Conservation (phyloP, 495 filamentous ascomycete species). For the Aspergillus panamensis region DNA sequence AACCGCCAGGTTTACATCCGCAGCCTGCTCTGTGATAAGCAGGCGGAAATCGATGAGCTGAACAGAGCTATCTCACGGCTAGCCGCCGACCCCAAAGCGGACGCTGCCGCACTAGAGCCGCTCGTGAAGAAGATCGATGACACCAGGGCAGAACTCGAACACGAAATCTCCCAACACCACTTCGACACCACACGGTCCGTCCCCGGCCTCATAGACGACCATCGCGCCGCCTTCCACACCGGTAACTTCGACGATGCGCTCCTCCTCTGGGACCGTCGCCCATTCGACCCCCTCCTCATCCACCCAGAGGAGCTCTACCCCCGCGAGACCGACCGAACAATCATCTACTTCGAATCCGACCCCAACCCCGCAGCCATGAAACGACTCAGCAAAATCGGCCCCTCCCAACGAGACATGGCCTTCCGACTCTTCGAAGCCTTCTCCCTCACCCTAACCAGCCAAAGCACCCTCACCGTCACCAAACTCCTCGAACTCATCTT, state of each 20-base stretch:
- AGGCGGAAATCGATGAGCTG: conserved; percentile 27
- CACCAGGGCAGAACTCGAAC: conserved; percentile 3
- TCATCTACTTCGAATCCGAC: conserved; percentile 42
- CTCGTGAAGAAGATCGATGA: conserved; percentile 24
- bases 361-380: conserved; percentile 19
- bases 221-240: conserved; percentile 16
- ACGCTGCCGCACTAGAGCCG: conserved; percentile 31
- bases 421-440: conserved; percentile 26
- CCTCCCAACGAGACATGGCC: conserved; percentile 9
- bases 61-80: conserved; percentile 29
- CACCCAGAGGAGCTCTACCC: conserved; percentile 56
- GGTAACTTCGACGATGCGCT: conserved; percentile 40
- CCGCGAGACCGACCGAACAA: conserved; percentile 15
- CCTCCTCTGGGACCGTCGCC: conserved; percentile 62
- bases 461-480: conserved; percentile 20
- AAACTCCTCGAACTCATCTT: conserved; percentile 30
- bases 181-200: conserved; percentile 21
- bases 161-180: conserved; percentile 22
- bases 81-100: conserved; percentile 29
- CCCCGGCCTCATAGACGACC: conserved; percentile 22
- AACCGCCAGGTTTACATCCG: conserved; percentile 26
- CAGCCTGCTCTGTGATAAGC: conserved; percentile 26
- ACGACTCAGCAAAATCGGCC: conserved; percentile 18
- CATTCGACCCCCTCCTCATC: conserved; percentile 52
- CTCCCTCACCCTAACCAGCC: conserved; percentile 23